Evolutionary conservation across 2,329 filamentous ascomycete genomes (phyloP).

Genomic region (Zymoseptoria pseudotritici): DNA sequence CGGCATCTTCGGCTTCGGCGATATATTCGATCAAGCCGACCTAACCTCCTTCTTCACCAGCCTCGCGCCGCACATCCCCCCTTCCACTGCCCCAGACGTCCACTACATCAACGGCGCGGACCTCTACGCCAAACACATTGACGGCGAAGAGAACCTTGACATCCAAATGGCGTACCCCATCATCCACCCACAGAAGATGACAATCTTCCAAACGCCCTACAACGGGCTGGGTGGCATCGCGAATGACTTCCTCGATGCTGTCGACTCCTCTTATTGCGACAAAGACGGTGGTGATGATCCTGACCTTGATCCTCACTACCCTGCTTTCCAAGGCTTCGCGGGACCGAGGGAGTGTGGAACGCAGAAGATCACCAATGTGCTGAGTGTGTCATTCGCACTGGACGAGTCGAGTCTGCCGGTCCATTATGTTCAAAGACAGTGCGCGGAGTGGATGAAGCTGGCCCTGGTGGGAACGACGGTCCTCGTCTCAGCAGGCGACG

Average conservation of each 20-base stretch:
- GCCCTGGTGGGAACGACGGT: conserved; percentile 56
- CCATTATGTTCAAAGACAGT: conserved; percentile 53
- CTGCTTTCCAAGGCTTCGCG: background rate
- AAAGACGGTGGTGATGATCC: conserved; percentile 15
- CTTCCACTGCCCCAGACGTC: conserved; percentile 17
- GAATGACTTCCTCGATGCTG: conserved; percentile 14
- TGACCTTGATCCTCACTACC: conserved; percentile 12
- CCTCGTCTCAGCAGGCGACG: conserved; percentile 55
- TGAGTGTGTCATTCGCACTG: conserved; percentile 59
- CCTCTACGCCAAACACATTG: conserved; percentile 13
- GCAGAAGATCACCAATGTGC: conserved; percentile 35
- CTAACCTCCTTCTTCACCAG: conserved; percentile 18
- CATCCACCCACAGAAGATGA: conserved; percentile 17
- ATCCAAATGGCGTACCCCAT: conserved; percentile 18
- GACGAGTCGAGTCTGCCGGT: conserved; percentile 53
- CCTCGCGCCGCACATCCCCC: conserved; percentile 17
- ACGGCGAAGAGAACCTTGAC: conserved; percentile 20
- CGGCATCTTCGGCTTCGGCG: conserved; percentile 2
- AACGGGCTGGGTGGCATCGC: conserved; percentile 10
- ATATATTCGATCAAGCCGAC: conserved; percentile 12
- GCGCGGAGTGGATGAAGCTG: conserved; percentile 55
- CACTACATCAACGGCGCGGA: conserved; percentile 21
- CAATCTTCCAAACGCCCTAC: conserved; percentile 11
- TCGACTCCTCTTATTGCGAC: conserved; percentile 17
- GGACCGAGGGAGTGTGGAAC: background rate